These are phyloP conservation scores for Erythrophleum ivorense DNA, from an alignment of 331 rosid genomes.

Conservation along the genomic window DNA sequence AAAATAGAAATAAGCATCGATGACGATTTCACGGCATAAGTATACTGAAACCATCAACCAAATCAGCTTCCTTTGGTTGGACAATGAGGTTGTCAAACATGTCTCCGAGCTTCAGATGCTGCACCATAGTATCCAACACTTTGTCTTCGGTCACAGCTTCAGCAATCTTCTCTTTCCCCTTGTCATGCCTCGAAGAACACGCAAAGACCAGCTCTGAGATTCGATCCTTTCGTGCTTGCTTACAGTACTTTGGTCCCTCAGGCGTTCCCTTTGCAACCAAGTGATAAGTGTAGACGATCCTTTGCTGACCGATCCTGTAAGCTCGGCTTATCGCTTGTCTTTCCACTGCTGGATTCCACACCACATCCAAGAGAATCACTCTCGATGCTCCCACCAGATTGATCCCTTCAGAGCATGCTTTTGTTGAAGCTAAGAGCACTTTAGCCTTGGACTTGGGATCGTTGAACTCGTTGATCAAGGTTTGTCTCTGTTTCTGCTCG, in stretches of 20 bases:
- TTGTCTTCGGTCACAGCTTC: too few relatives aligned
- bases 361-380: conserved; percentile 51
- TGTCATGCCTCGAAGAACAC: too few relatives aligned
- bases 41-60: too few relatives aligned
- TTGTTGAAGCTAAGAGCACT: conserved; percentile 43
- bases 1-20: too few relatives aligned
- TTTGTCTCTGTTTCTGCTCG: conserved; percentile 32
- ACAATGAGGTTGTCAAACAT: too few relatives aligned
- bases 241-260: conserved; percentile 31
- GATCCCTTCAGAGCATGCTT: conserved; percentile 48
- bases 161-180: too few relatives aligned
- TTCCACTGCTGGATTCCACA: conserved; percentile 53
- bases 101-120: too few relatives aligned
- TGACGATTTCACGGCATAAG: too few relatives aligned
- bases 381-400: conserved; percentile 52
- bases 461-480: conserved; percentile 38
- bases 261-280: conserved; percentile 38
- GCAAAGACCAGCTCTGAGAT: conserved; percentile 46
- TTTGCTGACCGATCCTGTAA: conserved; percentile 48
- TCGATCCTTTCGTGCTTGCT: conserved; percentile 44
- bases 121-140: too few relatives aligned
- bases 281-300: conserved; percentile 44
- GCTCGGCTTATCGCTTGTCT: conserved; percentile 53
- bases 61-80: too few relatives aligned
- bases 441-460: conserved; percentile 39